These are phyloP conservation scores for Apiospora marii DNA, from an alignment of 2,329 filamentous ascomycete genomes.

Conservation along the genomic window DNA sequence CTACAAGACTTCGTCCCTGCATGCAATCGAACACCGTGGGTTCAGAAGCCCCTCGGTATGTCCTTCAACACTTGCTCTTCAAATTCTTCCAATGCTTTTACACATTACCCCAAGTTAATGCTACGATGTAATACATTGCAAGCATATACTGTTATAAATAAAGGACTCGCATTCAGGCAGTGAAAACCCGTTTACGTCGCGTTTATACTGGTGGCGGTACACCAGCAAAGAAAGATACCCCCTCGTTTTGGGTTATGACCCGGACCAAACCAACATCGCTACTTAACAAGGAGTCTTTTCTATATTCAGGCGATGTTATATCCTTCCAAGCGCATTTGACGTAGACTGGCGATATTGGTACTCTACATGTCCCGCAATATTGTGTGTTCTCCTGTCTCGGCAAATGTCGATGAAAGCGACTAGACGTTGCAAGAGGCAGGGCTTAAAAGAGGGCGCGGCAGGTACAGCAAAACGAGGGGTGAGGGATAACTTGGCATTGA, in stretches of 20 bases:
- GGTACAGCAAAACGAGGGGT: neutral
- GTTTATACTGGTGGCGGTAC: too few species aligned
- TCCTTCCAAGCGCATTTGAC: neutral
- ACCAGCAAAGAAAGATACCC: too few species aligned
- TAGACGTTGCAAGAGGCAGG: neutral
- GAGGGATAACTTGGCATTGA: neutral
- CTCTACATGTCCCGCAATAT: neutral
- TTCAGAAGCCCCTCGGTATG: neutral
- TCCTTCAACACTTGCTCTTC: neutral
- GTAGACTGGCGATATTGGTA: neutral
- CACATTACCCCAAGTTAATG: too few species aligned
- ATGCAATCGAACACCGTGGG: neutral
- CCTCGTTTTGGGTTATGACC: too few species aligned
- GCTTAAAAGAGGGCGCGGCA: neutral
- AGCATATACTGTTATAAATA: too few species aligned
- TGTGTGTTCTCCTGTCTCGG: neutral
- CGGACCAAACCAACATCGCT: too few species aligned
- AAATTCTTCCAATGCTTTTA: neutral
- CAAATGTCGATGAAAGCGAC: neutral
- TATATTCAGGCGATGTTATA: neutral
- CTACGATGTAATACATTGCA: too few species aligned
- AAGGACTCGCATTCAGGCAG: too few species aligned
- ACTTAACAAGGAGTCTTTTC: too few species aligned
- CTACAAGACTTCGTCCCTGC: too few species aligned
- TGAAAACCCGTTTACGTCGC: too few species aligned